phyloP scores from a whole-genome alignment of 805 yeast species.

The Ogataea pini region DNA sequence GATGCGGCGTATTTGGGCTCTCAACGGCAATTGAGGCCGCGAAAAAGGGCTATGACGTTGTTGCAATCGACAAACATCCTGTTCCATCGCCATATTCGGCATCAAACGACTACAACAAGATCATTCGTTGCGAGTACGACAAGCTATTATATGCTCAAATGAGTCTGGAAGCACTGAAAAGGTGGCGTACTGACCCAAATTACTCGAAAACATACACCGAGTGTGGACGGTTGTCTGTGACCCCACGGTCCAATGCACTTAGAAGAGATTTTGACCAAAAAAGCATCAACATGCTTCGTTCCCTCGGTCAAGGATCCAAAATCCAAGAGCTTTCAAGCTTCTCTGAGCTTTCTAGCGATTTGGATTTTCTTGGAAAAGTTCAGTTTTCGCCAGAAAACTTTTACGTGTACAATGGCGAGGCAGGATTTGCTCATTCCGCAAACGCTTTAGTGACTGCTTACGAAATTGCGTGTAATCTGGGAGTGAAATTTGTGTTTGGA shows the following conservation, averaged over 20 bases:
- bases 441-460: slow-evolving; percentile 39
- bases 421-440: slow-evolving; percentile 46
- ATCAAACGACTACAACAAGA: slow-evolving; percentile 50
- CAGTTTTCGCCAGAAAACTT: slow-evolving; percentile 14
- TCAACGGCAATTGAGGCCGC: slow-evolving; percentile 44
- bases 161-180: slow-evolving; percentile 45
- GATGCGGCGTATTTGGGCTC: slow-evolving; percentile 49
- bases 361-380: slow-evolving; percentile 19
- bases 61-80: slow-evolving; percentile 41
- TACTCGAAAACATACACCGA: slow-evolving; percentile 37
- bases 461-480: slow-evolving; percentile 28
- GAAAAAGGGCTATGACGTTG: slow-evolving; percentile 33
- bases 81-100: slow-evolving; percentile 50
- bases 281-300: slow-evolving; percentile 38
- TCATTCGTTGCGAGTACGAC: slow-evolving; percentile 48
- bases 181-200: slow-evolving; percentile 40
- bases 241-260: slow-evolving; percentile 33
- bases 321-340: slow-evolving; percentile 34
- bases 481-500: slow-evolving; percentile 41
- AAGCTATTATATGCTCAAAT: slow-evolving; percentile 42
- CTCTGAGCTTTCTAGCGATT: slow-evolving; percentile 29
- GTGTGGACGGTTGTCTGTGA: slow-evolving; percentile 45
- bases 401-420: slow-evolving; percentile 38
- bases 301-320: slow-evolving; percentile 31
- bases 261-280: slow-evolving; percentile 41